phyloP scores from a whole-genome alignment of 139 green algal genomes.

The Auxenochlorella pyrenoidosa region DNA sequence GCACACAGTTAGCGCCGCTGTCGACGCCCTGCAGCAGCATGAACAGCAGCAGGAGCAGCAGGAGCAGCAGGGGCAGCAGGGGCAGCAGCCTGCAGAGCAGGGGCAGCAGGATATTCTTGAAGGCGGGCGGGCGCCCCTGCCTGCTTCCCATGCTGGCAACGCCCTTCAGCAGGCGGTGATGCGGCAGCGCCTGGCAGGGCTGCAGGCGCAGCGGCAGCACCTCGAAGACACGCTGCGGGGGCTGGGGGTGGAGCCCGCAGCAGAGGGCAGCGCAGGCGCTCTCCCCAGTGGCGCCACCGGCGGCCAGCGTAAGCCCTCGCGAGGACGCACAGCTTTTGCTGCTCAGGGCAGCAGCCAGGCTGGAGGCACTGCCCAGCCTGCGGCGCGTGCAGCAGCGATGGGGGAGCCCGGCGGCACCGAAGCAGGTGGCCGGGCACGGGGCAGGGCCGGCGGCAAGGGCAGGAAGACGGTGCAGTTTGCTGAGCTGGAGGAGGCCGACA shows the following conservation, averaged over 20 bases:
- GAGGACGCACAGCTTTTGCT: not conserved
- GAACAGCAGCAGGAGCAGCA: not conserved
- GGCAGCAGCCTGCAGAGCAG: not conserved
- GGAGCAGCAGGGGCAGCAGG: not conserved
- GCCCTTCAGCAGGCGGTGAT: slow-evolving; percentile 53
- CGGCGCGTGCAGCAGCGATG: not conserved
- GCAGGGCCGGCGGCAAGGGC: not conserved
- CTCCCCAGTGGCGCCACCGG: not conserved
- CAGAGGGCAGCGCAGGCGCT: not conserved
- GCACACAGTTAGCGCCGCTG: slow-evolving; percentile 39
- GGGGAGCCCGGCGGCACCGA: not conserved
- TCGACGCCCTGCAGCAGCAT: slow-evolving; percentile 34
- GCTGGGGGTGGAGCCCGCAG: not conserved
- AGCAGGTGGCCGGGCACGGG: not conserved
- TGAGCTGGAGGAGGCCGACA: slow-evolving; percentile 51
- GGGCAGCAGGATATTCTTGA: not conserved
- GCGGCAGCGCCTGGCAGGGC: slow-evolving; percentile 46
- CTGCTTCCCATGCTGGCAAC: not conserved
- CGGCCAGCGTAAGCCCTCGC: not conserved
- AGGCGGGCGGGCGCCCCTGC: not conserved
- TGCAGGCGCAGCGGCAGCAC: slow-evolving; percentile 36
- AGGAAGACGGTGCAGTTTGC: slow-evolving; percentile 30
- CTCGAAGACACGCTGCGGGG: slow-evolving; percentile 21
- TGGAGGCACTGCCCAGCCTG: not conserved
- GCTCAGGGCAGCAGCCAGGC: not conserved